Conservation (phyloP, 2,329 filamentous ascomycete species). For the Clonostachys solani region DNA sequence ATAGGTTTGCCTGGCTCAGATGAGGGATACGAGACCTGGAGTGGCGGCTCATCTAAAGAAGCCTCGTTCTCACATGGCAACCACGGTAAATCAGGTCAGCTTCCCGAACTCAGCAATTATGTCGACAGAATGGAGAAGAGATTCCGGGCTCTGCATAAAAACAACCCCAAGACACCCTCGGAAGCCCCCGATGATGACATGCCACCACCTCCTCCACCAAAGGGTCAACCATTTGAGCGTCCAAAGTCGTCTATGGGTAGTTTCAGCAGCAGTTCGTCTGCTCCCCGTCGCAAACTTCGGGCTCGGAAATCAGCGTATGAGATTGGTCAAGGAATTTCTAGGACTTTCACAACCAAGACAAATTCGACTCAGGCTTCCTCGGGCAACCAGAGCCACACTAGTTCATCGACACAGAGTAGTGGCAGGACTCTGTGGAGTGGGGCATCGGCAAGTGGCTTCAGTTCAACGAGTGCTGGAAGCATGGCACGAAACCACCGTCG, state of each 20-base stretch:
- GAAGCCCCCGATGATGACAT: slow-evolving; percentile 33
- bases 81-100: slow-evolving; percentile 38
- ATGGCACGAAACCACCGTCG: slow-evolving; percentile 71
- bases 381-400: slow-evolving; percentile 67
- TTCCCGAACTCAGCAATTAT: slow-evolving; percentile 77
- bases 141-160: slow-evolving; percentile 65
- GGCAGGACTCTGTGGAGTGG: slow-evolving; percentile 92
- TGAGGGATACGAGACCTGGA: slow-evolving; percentile 57
- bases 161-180: slow-evolving; percentile 36
- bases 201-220: slow-evolving; percentile 61
- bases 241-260: slow-evolving; percentile 56
- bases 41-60: slow-evolving; percentile 47
- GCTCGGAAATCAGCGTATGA: slow-evolving; percentile 77
- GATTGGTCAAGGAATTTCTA: slow-evolving; percentile 63
- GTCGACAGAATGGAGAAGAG: slow-evolving; percentile 89
- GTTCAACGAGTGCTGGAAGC: slow-evolving; percentile 92
- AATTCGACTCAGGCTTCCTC: slow-evolving; percentile 76
- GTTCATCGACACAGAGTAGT: slow-evolving; percentile 72
- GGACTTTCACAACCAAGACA: slow-evolving; percentile 86
- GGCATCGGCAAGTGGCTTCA: slow-evolving; percentile 83
- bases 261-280: slow-evolving; percentile 2
- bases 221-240: slow-evolving; percentile 43
- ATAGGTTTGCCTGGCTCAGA: slow-evolving; percentile 63
- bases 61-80: slow-evolving; percentile 33
- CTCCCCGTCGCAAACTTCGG: slow-evolving; percentile 39